Evolutionary conservation across 2,329 filamentous ascomycete genomes (phyloP), one percentile per base, ranked within the genome.

Genomic region (Aureobasidium sp.): DNA sequence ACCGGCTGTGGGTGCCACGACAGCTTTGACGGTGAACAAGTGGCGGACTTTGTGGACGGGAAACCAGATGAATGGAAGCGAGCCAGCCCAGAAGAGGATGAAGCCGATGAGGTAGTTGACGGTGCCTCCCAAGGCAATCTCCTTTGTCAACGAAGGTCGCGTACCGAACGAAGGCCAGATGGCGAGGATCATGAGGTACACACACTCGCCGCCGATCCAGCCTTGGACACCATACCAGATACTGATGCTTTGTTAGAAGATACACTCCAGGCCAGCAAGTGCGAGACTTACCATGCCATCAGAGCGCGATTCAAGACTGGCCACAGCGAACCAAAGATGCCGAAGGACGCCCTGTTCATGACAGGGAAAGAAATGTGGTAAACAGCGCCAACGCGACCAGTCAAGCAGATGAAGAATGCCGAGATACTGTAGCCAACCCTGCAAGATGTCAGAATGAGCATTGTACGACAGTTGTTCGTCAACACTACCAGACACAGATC

Each of bases 301-400:
- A 85, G 90, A n/a, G 90, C 89, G 45, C 91, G 84, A 71, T 96
- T 96, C 67, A 96, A 87, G 0, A 96, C 86, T 0, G 91, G 91
- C 91, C 91, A 96, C 57, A 96, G 75, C 31, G 86, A 87, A 1
- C 92, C 92, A 89, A 89, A 96, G 62, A 96, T 88, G 15, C 92
- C 92, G 69, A 96, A 96, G 0, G 87, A 90, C 0, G 89, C 81
- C 62, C 92, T 81, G 67, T 82, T 84, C 36, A 88, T 86, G 39
- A 96, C 89, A 0, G 92, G 91, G 72, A 96, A 96, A 1, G 89
- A 88, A 66, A 96, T 90, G 72, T 96, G 91, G 73, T 96, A 96
- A 22, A 83, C 84, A 9, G 91, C 89, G 63, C 91, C 92, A 55
- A 96, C 92, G 53, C 90, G 86, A 66, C 90, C 91, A 6, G 89